Evolutionary conservation across 1,284 basidiomycete species (phyloP).

Genomic region (Caloboletus inedulis): DNA sequence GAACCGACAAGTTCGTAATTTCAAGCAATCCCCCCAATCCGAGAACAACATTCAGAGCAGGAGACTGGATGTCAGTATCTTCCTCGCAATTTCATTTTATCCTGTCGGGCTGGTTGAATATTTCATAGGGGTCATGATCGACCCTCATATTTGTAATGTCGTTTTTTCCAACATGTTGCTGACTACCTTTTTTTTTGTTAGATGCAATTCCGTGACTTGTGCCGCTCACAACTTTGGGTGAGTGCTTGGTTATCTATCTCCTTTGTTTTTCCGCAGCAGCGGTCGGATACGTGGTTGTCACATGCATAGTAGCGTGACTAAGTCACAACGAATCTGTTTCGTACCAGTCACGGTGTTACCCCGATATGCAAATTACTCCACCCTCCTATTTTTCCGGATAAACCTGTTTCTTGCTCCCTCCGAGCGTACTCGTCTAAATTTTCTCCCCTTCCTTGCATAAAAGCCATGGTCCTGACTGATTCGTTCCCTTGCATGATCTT

Average conservation of each 20-base stretch:
- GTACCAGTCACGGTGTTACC: slow-evolving; percentile 20
- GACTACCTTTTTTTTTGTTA: slow-evolving; percentile 30
- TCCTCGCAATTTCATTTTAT: slow-evolving; percentile 18
- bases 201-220: slow-evolving; percentile 58
- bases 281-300: background rate
- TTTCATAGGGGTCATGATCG: slow-evolving; percentile 19
- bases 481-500: slow-evolving; percentile 45
- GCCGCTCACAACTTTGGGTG: slow-evolving; percentile 75
- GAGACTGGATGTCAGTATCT: slow-evolving; percentile 74
- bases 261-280: slow-evolving; percentile 1
- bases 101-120: slow-evolving; percentile 1
- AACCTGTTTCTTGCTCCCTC: slow-evolving; percentile 10
- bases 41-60: slow-evolving; percentile 64
- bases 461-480: slow-evolving; percentile 40
- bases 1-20: slow-evolving; percentile 48
- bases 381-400: slow-evolving; percentile 21
- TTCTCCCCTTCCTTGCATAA: slow-evolving; percentile 7
- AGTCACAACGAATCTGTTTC: slow-evolving; percentile 12
- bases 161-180: slow-evolving; percentile 4
- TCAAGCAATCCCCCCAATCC: slow-evolving; percentile 75
- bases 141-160: slow-evolving; percentile 10
- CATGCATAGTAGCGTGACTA: slow-evolving; percentile 3
- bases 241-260: slow-evolving; percentile 32
- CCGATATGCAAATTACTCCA: slow-evolving; percentile 25
- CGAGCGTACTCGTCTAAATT: slow-evolving; percentile 7